Conservation (phyloP, 768 basidiomycete species). For the Gloeostereum incarnatum region DNA sequence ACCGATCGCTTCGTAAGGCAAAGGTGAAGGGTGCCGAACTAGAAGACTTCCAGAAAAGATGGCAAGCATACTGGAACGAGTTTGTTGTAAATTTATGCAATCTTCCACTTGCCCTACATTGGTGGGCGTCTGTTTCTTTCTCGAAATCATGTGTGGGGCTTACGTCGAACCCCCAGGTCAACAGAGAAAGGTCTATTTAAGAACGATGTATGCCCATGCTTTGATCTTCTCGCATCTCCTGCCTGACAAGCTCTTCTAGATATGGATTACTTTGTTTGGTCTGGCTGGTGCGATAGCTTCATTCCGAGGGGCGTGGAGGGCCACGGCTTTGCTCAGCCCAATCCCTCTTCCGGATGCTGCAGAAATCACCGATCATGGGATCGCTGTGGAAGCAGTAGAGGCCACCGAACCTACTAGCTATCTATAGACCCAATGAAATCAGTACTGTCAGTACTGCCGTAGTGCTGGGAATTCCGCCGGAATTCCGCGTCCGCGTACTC, state of each 20-base stretch:
- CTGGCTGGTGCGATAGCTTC: conserved; percentile 46
- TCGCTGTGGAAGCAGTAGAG: conserved; percentile 13
- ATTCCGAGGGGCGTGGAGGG: conserved; percentile 65
- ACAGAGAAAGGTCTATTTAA: conserved; percentile 55
- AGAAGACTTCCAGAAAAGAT: conserved; percentile 44
- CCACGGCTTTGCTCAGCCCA: conserved; percentile 42
- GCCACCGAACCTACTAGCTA: neutral
- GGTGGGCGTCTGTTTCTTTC: conserved; percentile 34
- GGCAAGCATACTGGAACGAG: conserved; percentile 66
- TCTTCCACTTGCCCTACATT: conserved; percentile 79
- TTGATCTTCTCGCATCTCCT: neutral
- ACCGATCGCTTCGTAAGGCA: conserved; percentile 47
- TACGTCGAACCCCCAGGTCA: conserved; percentile 37
- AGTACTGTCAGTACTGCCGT: too few relatives aligned
- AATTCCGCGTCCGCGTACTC: too few relatives aligned
- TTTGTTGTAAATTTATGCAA: conserved; percentile 64
- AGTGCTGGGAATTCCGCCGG: too few relatives aligned
- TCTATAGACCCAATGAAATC: too few relatives aligned
- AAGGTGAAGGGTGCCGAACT: conserved; percentile 48
- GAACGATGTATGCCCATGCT: conserved; percentile 41
- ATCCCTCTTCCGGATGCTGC: too few relatives aligned
- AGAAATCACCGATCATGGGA: too few relatives aligned
- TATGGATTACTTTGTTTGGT: conserved; percentile 29
- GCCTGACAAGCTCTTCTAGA: conserved; percentile 12
- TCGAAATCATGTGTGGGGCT: neutral